phyloP scores from a whole-genome alignment of 768 basidiomycete genomes.

The Podaxis sp. region DNA sequence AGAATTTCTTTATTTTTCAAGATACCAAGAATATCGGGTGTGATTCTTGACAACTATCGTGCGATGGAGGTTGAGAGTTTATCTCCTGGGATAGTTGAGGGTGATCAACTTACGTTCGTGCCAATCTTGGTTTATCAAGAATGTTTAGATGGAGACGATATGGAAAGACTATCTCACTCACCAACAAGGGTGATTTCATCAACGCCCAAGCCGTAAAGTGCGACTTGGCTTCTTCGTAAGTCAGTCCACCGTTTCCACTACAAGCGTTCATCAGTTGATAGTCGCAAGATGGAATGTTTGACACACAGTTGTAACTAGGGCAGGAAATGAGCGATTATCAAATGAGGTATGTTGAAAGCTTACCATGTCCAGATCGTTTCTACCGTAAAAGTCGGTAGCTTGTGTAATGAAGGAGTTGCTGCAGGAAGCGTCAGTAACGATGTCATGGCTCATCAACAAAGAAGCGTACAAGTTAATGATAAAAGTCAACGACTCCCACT shows the following conservation, averaged over 20 bases:
- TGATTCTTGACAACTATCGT: constrained; percentile 24
- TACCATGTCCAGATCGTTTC: constrained; percentile 70
- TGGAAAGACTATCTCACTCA: constrained; percentile 26
- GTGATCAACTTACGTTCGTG: constrained; percentile 22
- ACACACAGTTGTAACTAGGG: constrained; percentile 54
- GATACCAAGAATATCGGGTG: constrained; percentile 48
- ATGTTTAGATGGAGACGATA: constrained; percentile 3
- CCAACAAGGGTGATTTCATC: constrained; percentile 65
- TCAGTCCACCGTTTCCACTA: constrained; percentile 63
- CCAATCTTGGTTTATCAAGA: neutral
- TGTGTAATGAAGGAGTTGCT: constrained; percentile 66
- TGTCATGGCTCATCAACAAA: constrained; percentile 18
- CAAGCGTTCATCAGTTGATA: constrained; percentile 4
- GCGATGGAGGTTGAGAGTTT: neutral
- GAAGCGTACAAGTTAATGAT: constrained; percentile 52
- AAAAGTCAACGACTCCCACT: constrained; percentile 48
- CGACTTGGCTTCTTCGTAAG: constrained; percentile 63
- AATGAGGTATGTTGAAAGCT: constrained; percentile 14
- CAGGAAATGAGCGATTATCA: constrained; percentile 2
- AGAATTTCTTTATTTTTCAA: constrained; percentile 64
- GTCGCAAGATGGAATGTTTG: neutral
- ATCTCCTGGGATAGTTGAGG: neutral
- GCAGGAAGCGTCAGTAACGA: constrained; percentile 7
- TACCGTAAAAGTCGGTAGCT: constrained; percentile 66
- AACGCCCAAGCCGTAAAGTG: constrained; percentile 75